phyloP scores from a whole-genome alignment of 306 rosid species.

The Echinosophora koreensis region DNA sequence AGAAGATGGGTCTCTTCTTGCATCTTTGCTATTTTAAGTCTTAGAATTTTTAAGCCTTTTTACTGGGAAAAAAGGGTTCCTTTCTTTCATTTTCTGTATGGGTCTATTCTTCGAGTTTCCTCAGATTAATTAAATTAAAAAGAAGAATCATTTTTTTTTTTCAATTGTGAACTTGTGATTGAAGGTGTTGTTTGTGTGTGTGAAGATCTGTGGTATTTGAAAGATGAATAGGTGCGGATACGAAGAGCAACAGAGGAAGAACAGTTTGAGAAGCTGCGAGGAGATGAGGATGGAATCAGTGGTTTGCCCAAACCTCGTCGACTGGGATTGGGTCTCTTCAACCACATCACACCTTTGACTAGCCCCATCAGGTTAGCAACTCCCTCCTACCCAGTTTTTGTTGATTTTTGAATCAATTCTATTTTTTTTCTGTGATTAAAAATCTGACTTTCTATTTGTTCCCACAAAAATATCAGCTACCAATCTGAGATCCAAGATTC shows the following conservation, averaged over 20 bases:
- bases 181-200: conserved; percentile 53
- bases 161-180: conserved; percentile 19
- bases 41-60: not conserved
- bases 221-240: conserved; percentile 47
- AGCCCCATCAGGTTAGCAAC: conserved; percentile 58
- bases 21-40: conserved; percentile 16
- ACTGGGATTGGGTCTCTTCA: conserved; percentile 58
- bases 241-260: too few relatives aligned
- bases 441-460: not conserved
- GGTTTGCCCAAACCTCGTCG: conserved; percentile 94
- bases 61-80: not conserved
- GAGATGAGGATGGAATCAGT: conserved; percentile 72
- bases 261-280: conserved; percentile 64
- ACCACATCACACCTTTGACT: conserved; percentile 57
- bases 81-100: not conserved
- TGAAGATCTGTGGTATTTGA: conserved; percentile 48
- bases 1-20: not conserved
- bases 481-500: conserved; percentile 67
- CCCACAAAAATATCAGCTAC: conserved; percentile 40
- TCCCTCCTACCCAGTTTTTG: not conserved
- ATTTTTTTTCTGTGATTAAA: not conserved
- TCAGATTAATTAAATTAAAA: too few relatives aligned
- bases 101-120: too few relatives aligned
- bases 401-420: not conserved
- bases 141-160: too few relatives aligned